phyloP scores from a whole-genome alignment of 768 basidiomycete genomes.

The Kwoniella europaea region DNA sequence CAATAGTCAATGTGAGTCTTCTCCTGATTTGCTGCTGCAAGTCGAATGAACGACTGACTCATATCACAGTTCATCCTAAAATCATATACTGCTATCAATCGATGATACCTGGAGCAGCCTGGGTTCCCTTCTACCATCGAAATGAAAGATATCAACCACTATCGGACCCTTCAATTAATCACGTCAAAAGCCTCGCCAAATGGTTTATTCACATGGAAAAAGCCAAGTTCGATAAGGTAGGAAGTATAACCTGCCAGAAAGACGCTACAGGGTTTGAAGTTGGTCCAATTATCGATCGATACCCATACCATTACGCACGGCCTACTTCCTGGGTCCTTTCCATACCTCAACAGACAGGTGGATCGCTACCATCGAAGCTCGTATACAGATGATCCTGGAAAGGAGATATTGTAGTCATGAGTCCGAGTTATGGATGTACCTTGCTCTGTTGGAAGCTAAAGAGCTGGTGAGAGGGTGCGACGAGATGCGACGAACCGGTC shows the following conservation, averaged over 20 bases:
- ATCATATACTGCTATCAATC: slow-evolving; percentile 11
- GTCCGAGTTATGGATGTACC: slow-evolving; percentile 2
- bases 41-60: neutral
- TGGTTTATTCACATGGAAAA: slow-evolving; percentile 18
- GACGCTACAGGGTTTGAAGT: slow-evolving; percentile 8
- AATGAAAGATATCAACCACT: neutral
- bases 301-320: neutral
- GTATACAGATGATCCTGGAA: slow-evolving; percentile 1
- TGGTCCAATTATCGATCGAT: slow-evolving; percentile 9
- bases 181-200: slow-evolving; percentile 11
- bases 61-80: neutral
- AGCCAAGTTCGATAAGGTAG: slow-evolving; percentile 13
- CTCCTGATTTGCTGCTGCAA: neutral
- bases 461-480: slow-evolving; percentile 17
- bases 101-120: neutral
- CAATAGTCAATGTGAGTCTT: slow-evolving; percentile 2
- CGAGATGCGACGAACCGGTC: slow-evolving; percentile 14
- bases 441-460: slow-evolving; percentile 14
- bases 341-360: slow-evolving; percentile 7
- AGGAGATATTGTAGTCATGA: neutral
- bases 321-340: slow-evolving; percentile 31
- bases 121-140: neutral
- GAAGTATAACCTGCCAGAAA: slow-evolving; percentile 8
- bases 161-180: neutral
- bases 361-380: slow-evolving; percentile 17